A percentile compares a stretch with the other conserved stretches of the same genome.
These are phyloP conservation scores for Phylloporus sp. DNA, from an alignment of 768 basidiomycete genomes.

Conservation along the genomic window DNA sequence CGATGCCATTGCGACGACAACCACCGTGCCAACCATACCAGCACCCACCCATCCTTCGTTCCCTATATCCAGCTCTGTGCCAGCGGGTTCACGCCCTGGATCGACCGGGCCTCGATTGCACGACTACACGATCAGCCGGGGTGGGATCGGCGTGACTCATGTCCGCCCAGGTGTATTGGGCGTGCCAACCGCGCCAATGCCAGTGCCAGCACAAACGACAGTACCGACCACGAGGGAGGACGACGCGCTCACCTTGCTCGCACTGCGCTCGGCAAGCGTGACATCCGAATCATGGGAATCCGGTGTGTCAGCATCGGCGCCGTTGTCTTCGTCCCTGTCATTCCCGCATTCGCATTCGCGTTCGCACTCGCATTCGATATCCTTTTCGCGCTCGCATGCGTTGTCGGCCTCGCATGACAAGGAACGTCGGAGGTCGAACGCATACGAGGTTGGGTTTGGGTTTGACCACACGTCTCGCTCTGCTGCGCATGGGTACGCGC, in stretches of 20 bases:
- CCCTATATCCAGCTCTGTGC: constrained; percentile 51
- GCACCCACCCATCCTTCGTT: constrained; percentile 10
- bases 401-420: neutral
- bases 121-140: constrained; percentile 48
- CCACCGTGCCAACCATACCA: constrained; percentile 8
- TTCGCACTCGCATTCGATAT: neutral
- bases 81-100: constrained; percentile 23
- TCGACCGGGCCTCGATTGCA: constrained; percentile 55
- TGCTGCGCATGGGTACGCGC: constrained; percentile 3
- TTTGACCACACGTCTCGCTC: neutral
- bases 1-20: constrained; percentile 1
- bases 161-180: constrained; percentile 54
- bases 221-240: constrained; percentile 11
- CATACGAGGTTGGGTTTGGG: constrained; percentile 3
- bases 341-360: constrained; percentile 1
- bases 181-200: constrained; percentile 20
- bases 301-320: constrained; percentile 16
- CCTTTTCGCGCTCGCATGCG: constrained; percentile 1
- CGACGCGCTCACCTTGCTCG: constrained; percentile 26
- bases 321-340: neutral
- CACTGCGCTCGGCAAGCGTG: constrained; percentile 15
- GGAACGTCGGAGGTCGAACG: constrained; percentile 14
- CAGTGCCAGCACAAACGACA: neutral
- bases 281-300: constrained; percentile 1
- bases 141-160: constrained; percentile 44